phyloP scores from a whole-genome alignment of 2,329 filamentous ascomycete species.

The Trichoderma lentiforme region DNA sequence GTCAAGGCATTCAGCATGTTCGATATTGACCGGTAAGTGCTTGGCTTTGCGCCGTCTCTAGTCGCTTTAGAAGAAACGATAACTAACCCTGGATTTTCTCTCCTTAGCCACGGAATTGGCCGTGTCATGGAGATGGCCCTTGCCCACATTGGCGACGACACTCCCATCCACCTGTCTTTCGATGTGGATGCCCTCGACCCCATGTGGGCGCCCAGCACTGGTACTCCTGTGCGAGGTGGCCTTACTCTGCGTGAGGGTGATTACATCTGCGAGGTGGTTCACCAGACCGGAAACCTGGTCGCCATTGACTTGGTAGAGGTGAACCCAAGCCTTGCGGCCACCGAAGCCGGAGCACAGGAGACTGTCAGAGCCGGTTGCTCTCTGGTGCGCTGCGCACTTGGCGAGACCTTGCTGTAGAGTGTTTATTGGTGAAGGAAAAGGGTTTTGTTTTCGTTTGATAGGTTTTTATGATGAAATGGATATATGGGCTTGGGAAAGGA shows the following conservation, averaged over 20 bases:
- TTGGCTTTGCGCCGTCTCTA: not conserved
- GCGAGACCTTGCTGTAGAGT: slow-evolving; percentile 81
- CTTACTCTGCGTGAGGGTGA: slow-evolving; percentile 93
- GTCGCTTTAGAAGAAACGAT: not conserved
- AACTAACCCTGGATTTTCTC: not conserved
- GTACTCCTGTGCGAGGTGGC: slow-evolving; percentile 89
- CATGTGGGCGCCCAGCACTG: slow-evolving; percentile 92
- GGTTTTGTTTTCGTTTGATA: not conserved
- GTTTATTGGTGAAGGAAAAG: slow-evolving; percentile 56
- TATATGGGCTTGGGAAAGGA: slow-evolving; percentile 9
- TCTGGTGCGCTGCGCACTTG: slow-evolving; percentile 84
- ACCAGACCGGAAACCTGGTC: slow-evolving; percentile 73
- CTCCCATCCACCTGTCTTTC: slow-evolving; percentile 94
- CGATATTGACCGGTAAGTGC: slow-evolving; percentile 78
- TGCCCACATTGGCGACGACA: slow-evolving; percentile 89
- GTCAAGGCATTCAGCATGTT: slow-evolving; percentile 99
- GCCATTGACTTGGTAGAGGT: slow-evolving; percentile 82
- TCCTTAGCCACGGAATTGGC: slow-evolving; percentile 77
- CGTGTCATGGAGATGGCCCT: slow-evolving; percentile 98
- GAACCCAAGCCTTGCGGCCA: slow-evolving; percentile 67
- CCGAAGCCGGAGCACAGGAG: slow-evolving; percentile 68
- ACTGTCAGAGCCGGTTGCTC: slow-evolving; percentile 90
- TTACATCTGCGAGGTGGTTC: slow-evolving; percentile 88
- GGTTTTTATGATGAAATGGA: slow-evolving; percentile 1
- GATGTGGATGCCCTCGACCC: slow-evolving; percentile 96